Percentiles rank a stretch among this genome's conserved stretches.
These are phyloP conservation scores for Scedosporium boydii DNA, from an alignment of 2,329 filamentous ascomycete genomes.

Conservation along the genomic window DNA sequence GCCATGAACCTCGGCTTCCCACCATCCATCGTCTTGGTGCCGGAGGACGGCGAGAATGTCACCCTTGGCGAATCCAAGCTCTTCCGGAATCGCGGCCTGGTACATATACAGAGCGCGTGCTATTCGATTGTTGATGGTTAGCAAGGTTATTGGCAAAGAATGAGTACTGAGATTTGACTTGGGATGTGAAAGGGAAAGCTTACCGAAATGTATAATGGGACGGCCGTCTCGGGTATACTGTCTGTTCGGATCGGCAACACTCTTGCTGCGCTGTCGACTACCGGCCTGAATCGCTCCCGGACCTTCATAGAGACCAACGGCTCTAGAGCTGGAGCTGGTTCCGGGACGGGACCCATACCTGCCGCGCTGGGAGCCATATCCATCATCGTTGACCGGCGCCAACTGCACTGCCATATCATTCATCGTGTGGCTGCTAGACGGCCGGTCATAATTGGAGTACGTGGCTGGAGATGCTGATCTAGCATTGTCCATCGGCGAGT, in stretches of 20 bases:
- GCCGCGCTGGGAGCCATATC: conserved; percentile 46
- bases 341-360: conserved; percentile 35
- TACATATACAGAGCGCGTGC: conserved; percentile 93
- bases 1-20: conserved; percentile 89
- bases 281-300: conserved; percentile 24
- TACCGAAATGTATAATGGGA: conserved; percentile 88
- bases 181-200: conserved; percentile 30
- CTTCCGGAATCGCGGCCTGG: conserved; percentile 87
- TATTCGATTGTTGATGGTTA: conserved; percentile 26
- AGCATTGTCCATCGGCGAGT: conserved; percentile 38
- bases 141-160: background rate
- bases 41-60: conserved; percentile 82
- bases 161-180: background rate
- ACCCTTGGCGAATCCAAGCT: conserved; percentile 84
- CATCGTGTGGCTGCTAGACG: conserved; percentile 39
- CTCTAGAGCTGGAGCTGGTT: conserved; percentile 33
- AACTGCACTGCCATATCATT: conserved; percentile 61
- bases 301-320: conserved; percentile 49
- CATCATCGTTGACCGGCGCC: conserved; percentile 44
- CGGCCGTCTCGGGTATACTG: conserved; percentile 80
- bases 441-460: conserved; percentile 37
- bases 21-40: conserved; percentile 97
- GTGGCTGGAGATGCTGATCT: conserved; percentile 39
- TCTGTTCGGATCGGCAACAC: conserved; percentile 70
- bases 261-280: conserved; percentile 62